Base-by-base conservation (phyloP, 306 rosid species). In the Carpinus fangiana region DNA sequence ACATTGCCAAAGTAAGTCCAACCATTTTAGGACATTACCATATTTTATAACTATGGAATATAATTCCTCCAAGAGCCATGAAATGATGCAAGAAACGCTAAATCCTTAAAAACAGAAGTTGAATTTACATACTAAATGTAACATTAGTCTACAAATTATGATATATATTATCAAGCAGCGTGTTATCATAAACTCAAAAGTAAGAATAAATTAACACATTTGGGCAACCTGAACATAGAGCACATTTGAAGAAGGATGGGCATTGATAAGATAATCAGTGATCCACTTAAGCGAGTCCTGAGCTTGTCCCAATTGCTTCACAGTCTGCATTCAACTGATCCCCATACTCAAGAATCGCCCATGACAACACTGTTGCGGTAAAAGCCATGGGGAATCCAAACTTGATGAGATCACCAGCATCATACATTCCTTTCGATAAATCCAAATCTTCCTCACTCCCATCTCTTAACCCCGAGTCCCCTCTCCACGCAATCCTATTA, bases 381-480 rank as follows among this genome's bases (percentile, higher is more conserved):
- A 92, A 92, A 81, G 97, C 93, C 89, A 90, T 81, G 7, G 95
- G 97, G 26, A 90, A 88, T 26, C 91, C 94, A 83, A 92, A 92
- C 78, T 92, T 92, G 23, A 90, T 57, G 13, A 79, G 81, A 45
- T 92, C 97, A 18, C 93, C 95, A 0, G 97, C 93, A 80, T 90
- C 95, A 45, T 92, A 92, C 90, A 92, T 73, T 78, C 97, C 97
- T 80, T 83, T 92, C 0, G 95, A 86, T 12, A 92, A 82, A 75
- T 90, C 92, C 90, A 92, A 80, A n/a, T 79, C 57, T 11, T 56
- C 90, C 74, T 86, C 93, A 8, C 70, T 84, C 78, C 95, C 95
- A 72, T 92, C 97, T 81, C 43, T 66, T 65, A 87, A 84, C 79
- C 92, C 95, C 5, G 90, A 92, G 84, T 90, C 83, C 54, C 90